Evolutionary conservation across 257 asterid species (phyloP).

Genomic region (Gynochthodes officinalis): DNA sequence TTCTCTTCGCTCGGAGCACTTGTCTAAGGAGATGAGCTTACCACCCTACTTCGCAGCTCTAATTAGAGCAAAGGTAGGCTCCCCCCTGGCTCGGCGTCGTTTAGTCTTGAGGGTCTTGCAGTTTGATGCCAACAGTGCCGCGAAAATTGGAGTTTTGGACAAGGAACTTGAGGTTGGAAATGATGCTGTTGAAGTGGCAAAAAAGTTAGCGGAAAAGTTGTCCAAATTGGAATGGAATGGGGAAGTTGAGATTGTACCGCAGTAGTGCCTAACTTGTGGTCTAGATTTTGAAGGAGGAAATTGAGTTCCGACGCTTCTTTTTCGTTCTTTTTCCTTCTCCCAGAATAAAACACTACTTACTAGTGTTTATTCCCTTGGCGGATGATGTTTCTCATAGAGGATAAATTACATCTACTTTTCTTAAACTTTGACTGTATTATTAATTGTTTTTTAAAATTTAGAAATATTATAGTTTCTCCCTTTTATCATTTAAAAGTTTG

Average conservation of each 20-base stretch:
- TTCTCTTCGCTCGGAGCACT: conserved; percentile 56
- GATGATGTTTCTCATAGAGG: too few species aligned
- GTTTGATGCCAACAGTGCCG: conserved; percentile 48
- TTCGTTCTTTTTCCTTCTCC: too few species aligned
- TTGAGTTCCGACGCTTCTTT: too few species aligned
- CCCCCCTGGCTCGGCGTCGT: conserved; percentile 35
- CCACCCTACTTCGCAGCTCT: conserved; percentile 68
- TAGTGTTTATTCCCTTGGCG: too few species aligned
- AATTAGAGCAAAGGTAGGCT: conserved; percentile 45
- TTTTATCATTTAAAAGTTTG: too few species aligned
- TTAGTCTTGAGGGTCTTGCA: conserved; percentile 46
- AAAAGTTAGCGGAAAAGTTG: conserved; percentile 39
- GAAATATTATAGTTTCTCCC: too few species aligned
- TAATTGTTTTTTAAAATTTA: too few species aligned
- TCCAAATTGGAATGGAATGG: conserved; percentile 49
- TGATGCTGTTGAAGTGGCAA: conserved; percentile 48
- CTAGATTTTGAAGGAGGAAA: too few species aligned
- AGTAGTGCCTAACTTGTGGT: conserved; percentile 20
- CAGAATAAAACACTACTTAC: too few species aligned
- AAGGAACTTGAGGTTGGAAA: conserved; percentile 27
- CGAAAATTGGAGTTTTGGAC: conserved; percentile 51
- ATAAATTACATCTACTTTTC: too few species aligned
- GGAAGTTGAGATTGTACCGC: conserved; percentile 25
- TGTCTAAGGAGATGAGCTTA: conserved; percentile 60
- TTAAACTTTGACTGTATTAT: too few species aligned